Conservation (phyloP, 768 basidiomycete genomes). For the Suillus variegatus region DNA sequence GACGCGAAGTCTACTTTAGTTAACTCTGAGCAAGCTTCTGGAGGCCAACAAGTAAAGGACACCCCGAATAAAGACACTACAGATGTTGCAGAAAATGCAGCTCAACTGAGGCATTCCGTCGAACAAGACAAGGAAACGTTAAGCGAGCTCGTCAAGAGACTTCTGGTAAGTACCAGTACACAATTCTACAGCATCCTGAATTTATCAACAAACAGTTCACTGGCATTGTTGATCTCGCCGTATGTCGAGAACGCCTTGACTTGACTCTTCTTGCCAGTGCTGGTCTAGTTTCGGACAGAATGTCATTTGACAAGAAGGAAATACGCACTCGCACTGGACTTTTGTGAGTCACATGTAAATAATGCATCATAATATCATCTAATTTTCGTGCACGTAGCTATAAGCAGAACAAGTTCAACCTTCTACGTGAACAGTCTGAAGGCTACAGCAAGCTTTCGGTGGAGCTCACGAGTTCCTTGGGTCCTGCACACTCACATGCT, state of each 20-base stretch:
- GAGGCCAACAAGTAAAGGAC: conserved; percentile 33
- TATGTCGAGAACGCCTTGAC: conserved; percentile 79
- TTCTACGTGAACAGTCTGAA: conserved; percentile 95
- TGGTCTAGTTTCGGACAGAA: conserved; percentile 70
- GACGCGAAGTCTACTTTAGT: conserved; percentile 52
- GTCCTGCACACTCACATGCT: conserved; percentile 67
- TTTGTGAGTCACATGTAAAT: conserved; percentile 55
- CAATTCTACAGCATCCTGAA: conserved; percentile 4
- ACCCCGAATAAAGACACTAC: conserved; percentile 11
- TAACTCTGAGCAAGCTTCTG: conserved; percentile 25
- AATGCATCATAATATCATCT: conserved; percentile 4
- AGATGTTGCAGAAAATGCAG: conserved; percentile 30
- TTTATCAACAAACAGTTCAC: conserved; percentile 43
- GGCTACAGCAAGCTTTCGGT: conserved; percentile 92
- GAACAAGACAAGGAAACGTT: conserved; percentile 68
- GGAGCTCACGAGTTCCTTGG: conserved; percentile 77
- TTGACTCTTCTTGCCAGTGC: conserved; percentile 58
- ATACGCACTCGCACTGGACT: conserved; percentile 77
- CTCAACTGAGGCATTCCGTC: conserved; percentile 49
- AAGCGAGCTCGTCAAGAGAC: conserved; percentile 54
- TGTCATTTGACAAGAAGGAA: conserved; percentile 73
- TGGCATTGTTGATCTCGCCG: conserved; percentile 55
- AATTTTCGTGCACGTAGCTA: conserved; percentile 54
- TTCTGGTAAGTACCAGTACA: conserved; percentile 47
- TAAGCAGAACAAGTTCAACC: conserved; percentile 98